Evolutionary conservation across 2,329 filamentous ascomycete species (phyloP).

Genomic region (Trematosphaeria pertusa): DNA sequence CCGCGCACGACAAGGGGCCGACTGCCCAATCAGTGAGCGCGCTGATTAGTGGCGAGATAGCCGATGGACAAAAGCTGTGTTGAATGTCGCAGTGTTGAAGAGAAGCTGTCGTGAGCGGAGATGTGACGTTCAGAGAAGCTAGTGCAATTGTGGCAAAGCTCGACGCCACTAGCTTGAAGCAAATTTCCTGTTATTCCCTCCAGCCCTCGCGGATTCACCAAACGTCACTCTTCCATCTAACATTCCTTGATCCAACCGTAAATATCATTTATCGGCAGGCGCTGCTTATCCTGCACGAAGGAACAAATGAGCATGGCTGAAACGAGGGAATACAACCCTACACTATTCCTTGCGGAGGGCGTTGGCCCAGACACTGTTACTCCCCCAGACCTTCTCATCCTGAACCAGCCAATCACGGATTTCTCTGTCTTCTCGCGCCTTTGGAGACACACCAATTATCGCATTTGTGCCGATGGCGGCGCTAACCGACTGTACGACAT

Average conservation of each 20-base stretch:
- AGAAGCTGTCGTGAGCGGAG: background rate
- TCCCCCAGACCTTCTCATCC: conserved; percentile 49
- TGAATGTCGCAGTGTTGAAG: too few relatives aligned
- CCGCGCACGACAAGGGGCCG: conserved; percentile 3
- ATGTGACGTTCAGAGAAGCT: background rate
- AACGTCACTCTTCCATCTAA: conserved; percentile 6
- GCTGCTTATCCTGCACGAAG: too few relatives aligned
- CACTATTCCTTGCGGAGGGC: conserved; percentile 33
- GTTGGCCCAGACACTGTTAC: conserved; percentile 22
- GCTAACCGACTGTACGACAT: conserved; percentile 76
- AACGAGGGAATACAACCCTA: conserved; percentile 27
- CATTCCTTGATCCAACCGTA: background rate
- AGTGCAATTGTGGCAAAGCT: background rate
- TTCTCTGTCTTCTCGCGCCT: conserved; percentile 59
- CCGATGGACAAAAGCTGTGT: too few relatives aligned
- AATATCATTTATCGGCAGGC: too few relatives aligned
- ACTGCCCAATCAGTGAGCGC: background rate
- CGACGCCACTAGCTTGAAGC: background rate
- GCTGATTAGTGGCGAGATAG: background rate
- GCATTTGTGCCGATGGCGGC: conserved; percentile 88
- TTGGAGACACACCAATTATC: conserved; percentile 64
- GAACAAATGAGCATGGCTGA: conserved; percentile 25
- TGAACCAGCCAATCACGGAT: conserved; percentile 53
- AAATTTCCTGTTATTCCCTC: conserved; percentile 2
- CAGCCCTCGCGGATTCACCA: conserved; percentile 1